Evolutionary conservation across 2,329 filamentous ascomycete genomes (phyloP), one percentile per base, ranked within the genome.

Genomic region (Canariomyces notabilis): DNA sequence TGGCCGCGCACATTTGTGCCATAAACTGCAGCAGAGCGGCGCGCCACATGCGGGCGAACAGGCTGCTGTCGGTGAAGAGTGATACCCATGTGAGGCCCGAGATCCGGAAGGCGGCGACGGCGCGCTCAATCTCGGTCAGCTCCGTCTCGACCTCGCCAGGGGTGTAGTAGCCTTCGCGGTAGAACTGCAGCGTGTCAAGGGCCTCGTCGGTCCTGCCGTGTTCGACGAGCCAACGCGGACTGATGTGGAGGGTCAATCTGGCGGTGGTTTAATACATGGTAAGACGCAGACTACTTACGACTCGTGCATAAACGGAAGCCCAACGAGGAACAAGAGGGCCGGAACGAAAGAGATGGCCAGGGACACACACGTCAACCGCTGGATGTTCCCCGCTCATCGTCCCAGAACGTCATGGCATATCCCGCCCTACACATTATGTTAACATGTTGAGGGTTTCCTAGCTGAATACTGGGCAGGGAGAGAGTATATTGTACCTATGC

Each of bases 1-100:
- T 75, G 12, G 76, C 75, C 16, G 77, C 77, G 52, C 75, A 79
- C 73, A 80, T 76, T 53, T 79, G 75, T 0, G 75, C 73, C 73
- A 80, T 75, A 60, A 80, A 80, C 57, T 80, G 76, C 5, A 80
- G 65, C 1, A 79, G 61, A 0, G 74, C 69, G 1, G 76, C 75
- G 15, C 77, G 69, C 78, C 77, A 80, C 12, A 81, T 64, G 0
- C 77, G 68, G 12, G 70, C 66, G 55, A 74, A 74, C 1, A 80
- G 62, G 11, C 67, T 61, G 12, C 63, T 60, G 22, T 77, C 64
- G 4, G 65, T 68, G 58, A 80, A 76, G 1, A 80, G 66, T 6
- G 67, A 67, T n/a, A 64, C 65, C 70, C 68, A 73, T 29, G 53
- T 65, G 41, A 65, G 60, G 14, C 61, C 62, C 5, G 64, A 65